Base-by-base conservation (phyloP, 192 early-diverging fungal species). In the Spinellus fusiger region DNA sequence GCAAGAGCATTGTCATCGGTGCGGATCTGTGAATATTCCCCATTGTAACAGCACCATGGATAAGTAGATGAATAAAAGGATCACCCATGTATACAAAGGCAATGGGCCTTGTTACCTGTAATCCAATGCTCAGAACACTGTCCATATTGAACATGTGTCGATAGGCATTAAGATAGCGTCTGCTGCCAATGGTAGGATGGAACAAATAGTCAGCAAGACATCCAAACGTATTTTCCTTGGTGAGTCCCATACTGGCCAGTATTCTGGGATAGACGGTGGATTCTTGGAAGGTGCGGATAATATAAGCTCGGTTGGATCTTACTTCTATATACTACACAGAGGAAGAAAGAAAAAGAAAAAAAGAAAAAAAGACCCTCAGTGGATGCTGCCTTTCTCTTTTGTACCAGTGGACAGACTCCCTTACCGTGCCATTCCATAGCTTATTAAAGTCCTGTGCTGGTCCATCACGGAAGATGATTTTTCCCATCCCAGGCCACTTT, bases 201-300 rank as follows among this genome's bases (percentile, higher is more conserved):
- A 77, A 77, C 20, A 77, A 44, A 35, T 62, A 77, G 47, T 77
- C 73, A 20, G 73, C 56, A 18, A 77, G 15, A 48, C 76, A 77
- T 10, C 73, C 72, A 60, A 77, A 69, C 6, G 76, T 34, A 22
- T 74, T 77, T 44, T 74, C 66, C 25, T 58, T 60, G 4, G 52
- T 66, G 16, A 77, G 35, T 7, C 76, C 76, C 51, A 77, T 71
- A 16, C 50, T 29, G 1, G 68, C 49, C 32, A 74, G 31, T 27
- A 46, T 35, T 23, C 56, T 32, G 6, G 65, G 49, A 51, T 77
- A 77, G 34, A 34, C 26, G n/a, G 57, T 61, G 12, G 73, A 74
- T 3, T 31, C 22, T 22, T 68, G 35, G 40, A 74, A 77, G 6
- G 76, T 69, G 49, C 66, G 68, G 6, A 74, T 50, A 4, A 77